phyloP scores from a whole-genome alignment of 768 basidiomycete species.

The Collybiopsis luxurians region DNA sequence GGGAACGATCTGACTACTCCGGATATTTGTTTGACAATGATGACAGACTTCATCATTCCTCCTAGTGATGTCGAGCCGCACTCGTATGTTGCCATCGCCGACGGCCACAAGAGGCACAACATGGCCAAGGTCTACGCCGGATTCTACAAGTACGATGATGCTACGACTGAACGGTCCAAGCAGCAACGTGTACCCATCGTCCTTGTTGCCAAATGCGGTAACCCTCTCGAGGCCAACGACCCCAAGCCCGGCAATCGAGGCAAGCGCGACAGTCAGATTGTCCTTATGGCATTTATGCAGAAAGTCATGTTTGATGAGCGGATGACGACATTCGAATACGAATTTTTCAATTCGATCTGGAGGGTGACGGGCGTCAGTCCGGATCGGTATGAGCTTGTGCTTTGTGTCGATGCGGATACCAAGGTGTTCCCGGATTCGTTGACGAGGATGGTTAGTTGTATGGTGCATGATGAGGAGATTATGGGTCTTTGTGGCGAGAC shows the following conservation, averaged over 20 bases:
- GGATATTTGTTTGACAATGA: constrained; percentile 93
- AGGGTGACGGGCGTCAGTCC: constrained; percentile 92
- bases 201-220: constrained; percentile 94
- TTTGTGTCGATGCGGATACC: constrained; percentile 97
- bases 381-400: constrained; percentile 91
- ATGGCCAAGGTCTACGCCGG: constrained; percentile 99
- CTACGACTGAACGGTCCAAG: constrained; percentile 85
- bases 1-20: constrained; percentile 90
- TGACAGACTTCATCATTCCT: constrained; percentile 88
- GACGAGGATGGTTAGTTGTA: constrained; percentile 93
- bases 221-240: constrained; percentile 85
- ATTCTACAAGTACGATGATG: constrained; percentile 93
- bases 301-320: constrained; percentile 99
- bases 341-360: constrained; percentile 99
- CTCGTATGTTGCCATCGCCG: constrained; percentile 97
- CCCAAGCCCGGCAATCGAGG: constrained; percentile 97
- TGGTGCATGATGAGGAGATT: constrained; percentile 96
- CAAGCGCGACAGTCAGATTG: constrained; percentile 97
- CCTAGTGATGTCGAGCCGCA: constrained; percentile 87
- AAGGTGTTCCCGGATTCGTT: constrained; percentile 99
- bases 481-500: constrained; percentile 99
- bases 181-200: constrained; percentile 97
- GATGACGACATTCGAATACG: constrained; percentile 99
- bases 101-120: constrained; percentile 99
- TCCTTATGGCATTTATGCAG: constrained; percentile 96